Evolutionary conservation across 495 filamentous ascomycete species (phyloP).

Genomic region (Schizothecium vesticola): DNA sequence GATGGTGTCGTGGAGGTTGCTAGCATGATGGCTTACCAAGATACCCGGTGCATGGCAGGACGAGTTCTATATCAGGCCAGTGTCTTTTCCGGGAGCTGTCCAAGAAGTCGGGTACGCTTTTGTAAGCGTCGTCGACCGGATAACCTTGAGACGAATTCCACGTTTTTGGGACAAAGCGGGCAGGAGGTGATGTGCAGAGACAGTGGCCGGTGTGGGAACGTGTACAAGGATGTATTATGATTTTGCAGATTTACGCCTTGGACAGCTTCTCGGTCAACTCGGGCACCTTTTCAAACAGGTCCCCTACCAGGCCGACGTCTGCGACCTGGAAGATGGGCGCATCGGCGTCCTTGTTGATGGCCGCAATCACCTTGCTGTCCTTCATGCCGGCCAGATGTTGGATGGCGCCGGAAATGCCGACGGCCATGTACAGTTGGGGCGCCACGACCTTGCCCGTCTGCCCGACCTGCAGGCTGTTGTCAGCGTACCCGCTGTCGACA

Average conservation of each 20-base stretch:
- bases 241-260: constrained; percentile 39
- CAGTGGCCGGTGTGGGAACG: background rate
- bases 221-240: background rate
- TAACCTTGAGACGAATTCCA: background rate
- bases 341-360: constrained; percentile 96
- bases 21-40: background rate
- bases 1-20: background rate
- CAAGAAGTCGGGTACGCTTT: background rate
- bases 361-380: constrained; percentile 98
- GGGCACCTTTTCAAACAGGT: constrained; percentile 91
- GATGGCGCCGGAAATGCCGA: constrained; percentile 93
- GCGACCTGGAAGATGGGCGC: constrained; percentile 98
- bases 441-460: constrained; percentile 99
- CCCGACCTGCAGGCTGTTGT: constrained; percentile 96
- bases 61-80: background rate
- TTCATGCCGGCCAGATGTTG: constrained; percentile 99
- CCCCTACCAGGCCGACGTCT: constrained; percentile 89
- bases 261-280: constrained; percentile 95
- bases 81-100: background rate
- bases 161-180: background rate
- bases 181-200: no score
- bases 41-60: background rate
- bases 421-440: constrained; percentile 89
- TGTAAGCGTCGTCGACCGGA: background rate
- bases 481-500: constrained; percentile 96